phyloP scores from a whole-genome alignment of 2,329 filamentous ascomycete genomes.

The Niveomyces coronatus region DNA sequence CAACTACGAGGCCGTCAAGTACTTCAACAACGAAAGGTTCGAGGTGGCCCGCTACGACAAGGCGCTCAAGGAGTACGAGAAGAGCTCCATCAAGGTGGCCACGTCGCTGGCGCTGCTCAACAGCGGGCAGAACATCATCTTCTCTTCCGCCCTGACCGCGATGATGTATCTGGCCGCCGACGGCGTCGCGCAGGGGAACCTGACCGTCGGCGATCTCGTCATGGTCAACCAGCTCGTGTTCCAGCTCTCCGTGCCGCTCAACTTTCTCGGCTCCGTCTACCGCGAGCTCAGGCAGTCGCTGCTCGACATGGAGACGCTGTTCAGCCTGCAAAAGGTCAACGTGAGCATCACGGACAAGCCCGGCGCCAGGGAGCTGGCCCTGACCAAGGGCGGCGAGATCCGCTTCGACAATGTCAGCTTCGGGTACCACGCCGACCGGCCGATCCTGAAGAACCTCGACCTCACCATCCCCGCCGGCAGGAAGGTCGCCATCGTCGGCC shows the following conservation, averaged over 20 bases:
- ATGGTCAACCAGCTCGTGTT: slow-evolving; percentile 99
- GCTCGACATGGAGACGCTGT: slow-evolving; percentile 96
- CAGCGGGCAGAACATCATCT: slow-evolving; percentile 93
- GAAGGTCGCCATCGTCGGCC: slow-evolving; percentile 91
- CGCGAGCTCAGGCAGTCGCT: slow-evolving; percentile 89
- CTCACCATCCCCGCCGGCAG: slow-evolving; percentile 91
- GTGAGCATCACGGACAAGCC: slow-evolving; percentile 71
- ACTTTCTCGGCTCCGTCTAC: slow-evolving; percentile 97
- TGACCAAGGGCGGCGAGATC: slow-evolving; percentile 77
- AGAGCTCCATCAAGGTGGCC: slow-evolving; percentile 91
- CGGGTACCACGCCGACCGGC: slow-evolving; percentile 77
- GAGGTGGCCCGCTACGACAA: slow-evolving; percentile 86
- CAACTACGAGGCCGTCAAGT: slow-evolving; percentile 98
- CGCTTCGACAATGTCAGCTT: slow-evolving; percentile 92
- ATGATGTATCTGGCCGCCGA: slow-evolving; percentile 98
- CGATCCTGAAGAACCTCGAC: slow-evolving; percentile 74
- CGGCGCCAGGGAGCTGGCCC: slow-evolving; percentile 59
- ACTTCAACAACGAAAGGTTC: slow-evolving; percentile 98
- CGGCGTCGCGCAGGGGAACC: slow-evolving; percentile 67
- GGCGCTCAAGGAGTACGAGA: slow-evolving; percentile 77
- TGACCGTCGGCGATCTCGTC: slow-evolving; percentile 92
- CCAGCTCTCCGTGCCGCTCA: slow-evolving; percentile 90
- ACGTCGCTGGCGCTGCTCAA: slow-evolving; percentile 91
- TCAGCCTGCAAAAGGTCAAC: slow-evolving; percentile 95
- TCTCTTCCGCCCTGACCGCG: slow-evolving; percentile 80